Base-by-base conservation (phyloP, 164 flowering plant species). In the Nymphaea colorata region DNA sequence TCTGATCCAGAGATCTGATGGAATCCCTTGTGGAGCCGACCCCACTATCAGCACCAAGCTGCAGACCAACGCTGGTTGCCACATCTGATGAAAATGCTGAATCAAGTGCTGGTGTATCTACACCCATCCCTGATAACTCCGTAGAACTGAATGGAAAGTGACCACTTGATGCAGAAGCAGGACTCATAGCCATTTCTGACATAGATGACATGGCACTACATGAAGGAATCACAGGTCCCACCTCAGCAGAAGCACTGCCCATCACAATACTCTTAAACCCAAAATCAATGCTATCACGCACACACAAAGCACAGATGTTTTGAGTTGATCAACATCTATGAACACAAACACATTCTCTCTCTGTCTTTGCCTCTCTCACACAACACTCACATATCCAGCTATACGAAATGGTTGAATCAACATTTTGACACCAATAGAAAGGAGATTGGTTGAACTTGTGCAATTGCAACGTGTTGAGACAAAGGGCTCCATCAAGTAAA, bases 121-220 rank as follows among this genome's bases (percentile, higher is more conserved):
- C 86, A 57, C 91, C 96, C 79, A 91, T 88, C 65, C 96, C 96
- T 25, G 97, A 79, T 55, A 93, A 84, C 66, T 94, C 97, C 65
- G 97, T 78, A 17, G 97, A 82, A 71, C 82, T 86, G 79, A 94
- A 94, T 3, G 96, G 93, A 67, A 94, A 91, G 79, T 91, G 96
- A n/a, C 96, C 97, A 77, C 89, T 89, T 15, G 96, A 94, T 68
- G 94, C 94, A 59, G 97, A 94, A 15, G 93, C 76, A n/a, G 99
- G 95, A 80, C 99, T 94, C 44, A 88, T 80, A 43, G 93, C 82
- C 90, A 94, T 85, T 59, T 94, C 97, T 69, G 97, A 85, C 83
- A 87, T 81, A 70, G 92, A 78, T 72, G 98, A 84, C 82, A 87
- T 84, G 68, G 74, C 88, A 77, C 76, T 82, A 77, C 73, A 79